Base-by-base conservation (phyloP, 2,329 filamentous ascomycete genomes). In the Plectosphaerella cucumerina region DNA sequence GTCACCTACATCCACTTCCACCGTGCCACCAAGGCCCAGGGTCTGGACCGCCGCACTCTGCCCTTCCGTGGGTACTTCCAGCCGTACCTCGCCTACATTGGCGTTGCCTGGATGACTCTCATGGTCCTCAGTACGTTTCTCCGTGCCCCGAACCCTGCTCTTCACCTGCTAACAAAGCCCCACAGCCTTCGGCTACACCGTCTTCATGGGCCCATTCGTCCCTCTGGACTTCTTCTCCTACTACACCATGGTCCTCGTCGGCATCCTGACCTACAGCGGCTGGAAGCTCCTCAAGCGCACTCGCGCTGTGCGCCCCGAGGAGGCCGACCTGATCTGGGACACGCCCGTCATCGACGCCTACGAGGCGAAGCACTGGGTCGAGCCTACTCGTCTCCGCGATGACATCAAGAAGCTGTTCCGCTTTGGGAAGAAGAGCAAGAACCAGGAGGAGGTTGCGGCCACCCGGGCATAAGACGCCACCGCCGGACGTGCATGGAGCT, bases 251-350 rank as follows among this genome's bases (percentile, higher is more conserved):
- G 69, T 78, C 53, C 65, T 82, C 14, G 62, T 84, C 21, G 74
- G 76, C 0, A 73, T 76, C 8, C 61, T 80, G 34, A 66, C 82
- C 23, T 86, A 78, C 61, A 48, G 76, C 18, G 72, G 72, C 58
- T 89, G 83, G 82, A 89, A 89, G 68, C 8, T 87, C 1, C 18
- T 82, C 62, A 81, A 84, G 69, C 72, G 70, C 51, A 87, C 84
- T 2, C 74, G 73, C 53, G 69, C 79, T 48, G 70, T 84, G 17
- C 67, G 67, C 3, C 70, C 83, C 0, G 62, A 71, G 5, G 77
- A 87, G 60, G 74, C 76, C 3, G 82, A 86, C 59, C 70, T 86
- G 15, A 68, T 82, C 41, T 81, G 81, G 81, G 75, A 86, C 58
- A 70, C 75, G n/a, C 81, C 80, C 20, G 59, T 72, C 20, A 79